A percentile compares a stretch with the other conserved stretches of the same genome.
These are phyloP conservation scores for Stachybotrys echinatus DNA, from an alignment of 2,329 filamentous ascomycete genomes.

Conservation along the genomic window DNA sequence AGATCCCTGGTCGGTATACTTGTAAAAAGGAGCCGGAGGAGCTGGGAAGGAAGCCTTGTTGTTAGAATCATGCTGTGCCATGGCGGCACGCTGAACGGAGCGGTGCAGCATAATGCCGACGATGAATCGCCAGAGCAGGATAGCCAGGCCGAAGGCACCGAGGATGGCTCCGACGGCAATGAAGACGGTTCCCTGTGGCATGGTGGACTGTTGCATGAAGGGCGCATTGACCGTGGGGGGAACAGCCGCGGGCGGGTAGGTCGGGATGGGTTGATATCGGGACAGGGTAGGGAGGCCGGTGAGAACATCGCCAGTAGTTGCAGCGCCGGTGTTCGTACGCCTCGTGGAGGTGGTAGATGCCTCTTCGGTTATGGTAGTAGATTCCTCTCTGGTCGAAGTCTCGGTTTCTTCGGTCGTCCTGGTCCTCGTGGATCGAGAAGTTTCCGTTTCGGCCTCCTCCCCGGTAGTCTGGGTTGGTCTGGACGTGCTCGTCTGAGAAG, in stretches of 20 bases:
- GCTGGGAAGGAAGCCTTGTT: constrained; percentile 60
- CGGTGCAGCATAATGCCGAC: constrained; percentile 89
- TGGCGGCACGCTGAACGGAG: constrained; percentile 80
- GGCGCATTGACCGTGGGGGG: constrained; percentile 81
- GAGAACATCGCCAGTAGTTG: constrained; percentile 14
- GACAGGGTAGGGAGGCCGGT: constrained; percentile 38
- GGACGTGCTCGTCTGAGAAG: no score
- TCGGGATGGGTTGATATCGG: constrained; percentile 33
- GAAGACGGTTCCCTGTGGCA: constrained; percentile 93
- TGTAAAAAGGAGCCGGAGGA: constrained; percentile 57
- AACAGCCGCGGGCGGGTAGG: constrained; percentile 68
- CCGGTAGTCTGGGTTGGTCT: constrained; percentile 5
- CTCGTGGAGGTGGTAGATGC: constrained; percentile 10
- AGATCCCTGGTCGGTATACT: constrained; percentile 55
- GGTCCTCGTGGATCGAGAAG: constrained; percentile 1
- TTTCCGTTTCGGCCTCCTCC: neutral
- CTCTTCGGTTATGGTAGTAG: constrained; percentile 15
- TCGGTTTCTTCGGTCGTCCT: constrained; percentile 1
- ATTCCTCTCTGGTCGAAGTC: constrained; percentile 3
- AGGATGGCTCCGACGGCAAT: constrained; percentile 88
- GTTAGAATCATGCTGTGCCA: constrained; percentile 64
- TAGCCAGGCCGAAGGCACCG: constrained; percentile 73
- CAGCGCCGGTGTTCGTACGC: constrained; percentile 14
- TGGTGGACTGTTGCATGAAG: constrained; percentile 81
- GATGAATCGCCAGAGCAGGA: constrained; percentile 82